A percentile compares a stretch with the other conserved stretches of the same genome.
These are phyloP conservation scores for Biscutella laevigata DNA, from an alignment of 441 rosid species.

Conservation along the genomic window DNA sequence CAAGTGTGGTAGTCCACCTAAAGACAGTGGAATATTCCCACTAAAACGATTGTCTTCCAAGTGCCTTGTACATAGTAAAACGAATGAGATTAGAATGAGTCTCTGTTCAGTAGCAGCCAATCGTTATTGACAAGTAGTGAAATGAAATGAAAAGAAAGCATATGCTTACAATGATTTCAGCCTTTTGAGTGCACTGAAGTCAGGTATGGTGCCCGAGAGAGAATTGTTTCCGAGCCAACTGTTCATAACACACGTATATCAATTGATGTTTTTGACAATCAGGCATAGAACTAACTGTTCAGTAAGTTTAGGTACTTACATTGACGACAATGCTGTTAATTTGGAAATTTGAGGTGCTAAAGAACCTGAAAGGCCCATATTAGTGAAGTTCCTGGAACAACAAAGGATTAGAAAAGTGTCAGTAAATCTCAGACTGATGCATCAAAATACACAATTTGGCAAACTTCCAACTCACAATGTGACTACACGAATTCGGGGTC, in stretches of 20 bases:
- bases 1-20: conserved; percentile 43
- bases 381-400: conserved; percentile 58
- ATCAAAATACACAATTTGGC: neutral
- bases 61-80: conserved; percentile 44
- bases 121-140: neutral
- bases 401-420: conserved; percentile 8
- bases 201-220: conserved; percentile 62
- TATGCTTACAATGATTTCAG: conserved; percentile 55
- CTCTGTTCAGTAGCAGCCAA: neutral
- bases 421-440: conserved; percentile 5
- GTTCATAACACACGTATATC: conserved; percentile 23
- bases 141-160: neutral
- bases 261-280: neutral
- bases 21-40: conserved; percentile 55
- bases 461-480: conserved; percentile 50
- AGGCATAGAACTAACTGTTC: neutral
- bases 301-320: conserved; percentile 38
- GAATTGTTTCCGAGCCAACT: conserved; percentile 74
- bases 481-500: conserved; percentile 54
- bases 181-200: conserved; percentile 46
- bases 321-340: conserved; percentile 63
- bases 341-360: conserved; percentile 45
- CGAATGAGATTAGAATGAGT: conserved; percentile 13
- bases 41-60: conserved; percentile 60
- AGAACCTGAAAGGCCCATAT: conserved; percentile 61